Evolutionary conservation across 176 grass and related monocot genomes (phyloP).

Genomic region (Ampelocalamus luodianensis): DNA sequence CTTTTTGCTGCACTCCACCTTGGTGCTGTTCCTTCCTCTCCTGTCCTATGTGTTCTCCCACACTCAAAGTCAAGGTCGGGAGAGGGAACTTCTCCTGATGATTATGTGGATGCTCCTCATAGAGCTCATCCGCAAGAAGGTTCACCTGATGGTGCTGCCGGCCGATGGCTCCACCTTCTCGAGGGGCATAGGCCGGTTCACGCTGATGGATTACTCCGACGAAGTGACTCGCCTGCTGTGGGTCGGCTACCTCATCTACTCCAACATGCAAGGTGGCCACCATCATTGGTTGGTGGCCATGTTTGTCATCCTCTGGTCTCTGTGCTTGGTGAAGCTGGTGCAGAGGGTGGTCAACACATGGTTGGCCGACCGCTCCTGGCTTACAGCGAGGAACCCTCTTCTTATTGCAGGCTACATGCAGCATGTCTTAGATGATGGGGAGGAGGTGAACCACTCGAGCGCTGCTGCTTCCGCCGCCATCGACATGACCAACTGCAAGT

Average conservation of each 20-base stretch:
- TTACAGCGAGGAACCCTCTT: not conserved
- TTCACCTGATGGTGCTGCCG: not conserved
- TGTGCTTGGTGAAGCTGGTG: not conserved
- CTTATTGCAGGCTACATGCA: conserved; percentile 41
- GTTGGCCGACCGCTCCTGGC: not conserved
- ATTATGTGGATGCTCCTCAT: conserved; percentile 42
- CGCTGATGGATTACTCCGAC: not conserved
- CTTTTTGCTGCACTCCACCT: not conserved
- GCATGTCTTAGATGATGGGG: not conserved
- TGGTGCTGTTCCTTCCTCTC: conserved; percentile 16
- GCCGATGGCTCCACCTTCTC: not conserved
- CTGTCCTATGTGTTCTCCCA: conserved; percentile 13
- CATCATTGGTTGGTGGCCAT: accelerated
- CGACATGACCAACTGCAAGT: conserved; percentile 16
- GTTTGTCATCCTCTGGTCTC: conserved; percentile 25
- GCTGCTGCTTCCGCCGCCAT: too few species aligned
- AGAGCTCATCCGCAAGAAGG: conserved; percentile 48
- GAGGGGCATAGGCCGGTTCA: not conserved
- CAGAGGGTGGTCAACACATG: not conserved
- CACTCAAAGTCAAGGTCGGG: accelerated
- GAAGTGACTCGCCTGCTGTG: not conserved
- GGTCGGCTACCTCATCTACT: conserved; percentile 37
- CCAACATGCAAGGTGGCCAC: accelerated
- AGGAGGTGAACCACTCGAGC: not conserved
- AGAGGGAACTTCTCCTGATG: not conserved